Evolutionary conservation across 148 eudicot genomes (phyloP).

Genomic region (Rhododendron ferrugineum): DNA sequence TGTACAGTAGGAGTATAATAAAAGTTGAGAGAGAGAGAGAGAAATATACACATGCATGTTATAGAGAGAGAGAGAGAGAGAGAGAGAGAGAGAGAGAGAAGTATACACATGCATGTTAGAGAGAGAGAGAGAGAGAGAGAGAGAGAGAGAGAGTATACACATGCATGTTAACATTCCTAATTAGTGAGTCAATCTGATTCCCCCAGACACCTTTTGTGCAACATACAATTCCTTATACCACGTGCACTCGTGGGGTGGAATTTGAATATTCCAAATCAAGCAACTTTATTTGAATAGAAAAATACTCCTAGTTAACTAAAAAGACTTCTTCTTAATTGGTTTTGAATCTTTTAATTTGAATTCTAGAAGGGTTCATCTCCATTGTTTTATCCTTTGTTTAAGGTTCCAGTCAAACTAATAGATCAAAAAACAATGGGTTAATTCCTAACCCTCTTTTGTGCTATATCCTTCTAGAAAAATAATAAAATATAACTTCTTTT

Average conservation of each 20-base stretch:
- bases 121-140: too few species aligned
- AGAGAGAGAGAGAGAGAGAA: too few species aligned
- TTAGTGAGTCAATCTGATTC: not conserved
- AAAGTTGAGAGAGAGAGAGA: too few species aligned
- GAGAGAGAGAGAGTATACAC: too few species aligned
- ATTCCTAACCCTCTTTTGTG: not conserved
- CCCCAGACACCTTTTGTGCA: not conserved
- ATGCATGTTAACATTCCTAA: not conserved
- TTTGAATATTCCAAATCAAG: slow-evolving; percentile 8
- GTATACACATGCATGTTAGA: too few species aligned
- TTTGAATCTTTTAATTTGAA: not conserved
- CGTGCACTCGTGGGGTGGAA: not conserved
- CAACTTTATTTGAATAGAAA: not conserved
- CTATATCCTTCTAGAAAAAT: not conserved
- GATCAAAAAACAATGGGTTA: not conserved
- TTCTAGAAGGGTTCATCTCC: not conserved
- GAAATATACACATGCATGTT: not conserved
- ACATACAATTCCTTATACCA: not conserved
- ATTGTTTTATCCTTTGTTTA: not conserved
- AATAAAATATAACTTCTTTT: not conserved
- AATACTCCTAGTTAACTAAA: not conserved
- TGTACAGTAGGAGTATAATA: not conserved
- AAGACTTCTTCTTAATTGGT: not conserved
- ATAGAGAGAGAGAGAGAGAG: too few species aligned
- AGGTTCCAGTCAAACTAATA: not conserved